These are phyloP conservation scores for Bidens hawaiensis DNA, from an alignment of 140 eudicot genomes.

Conservation along the genomic window DNA sequence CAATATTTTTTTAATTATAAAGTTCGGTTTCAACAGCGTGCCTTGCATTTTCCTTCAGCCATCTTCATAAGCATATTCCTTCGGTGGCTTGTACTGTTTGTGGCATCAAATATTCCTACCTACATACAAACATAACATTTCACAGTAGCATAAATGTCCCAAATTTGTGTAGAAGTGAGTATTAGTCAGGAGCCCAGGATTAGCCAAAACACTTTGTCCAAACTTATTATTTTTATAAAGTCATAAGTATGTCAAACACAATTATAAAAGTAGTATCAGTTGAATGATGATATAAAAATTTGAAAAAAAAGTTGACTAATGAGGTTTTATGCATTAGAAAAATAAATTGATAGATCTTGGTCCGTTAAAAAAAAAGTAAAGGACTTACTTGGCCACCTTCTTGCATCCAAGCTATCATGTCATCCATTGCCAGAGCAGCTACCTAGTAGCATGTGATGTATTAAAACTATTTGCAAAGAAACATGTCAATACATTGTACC, in stretches of 20 bases:
- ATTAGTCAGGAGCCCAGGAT: not conserved
- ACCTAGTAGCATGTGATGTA: constrained; percentile 88
- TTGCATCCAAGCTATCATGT: constrained; percentile 98
- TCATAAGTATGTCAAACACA: not conserved
- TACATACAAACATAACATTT: constrained; percentile 24
- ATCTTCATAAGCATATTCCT: constrained; percentile 98
- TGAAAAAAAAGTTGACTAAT: too few relatives aligned
- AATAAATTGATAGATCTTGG: too few relatives aligned
- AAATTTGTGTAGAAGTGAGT: not conserved
- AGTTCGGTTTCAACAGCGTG: constrained; percentile 7
- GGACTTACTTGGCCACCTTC: constrained; percentile 97
- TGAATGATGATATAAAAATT: too few relatives aligned
- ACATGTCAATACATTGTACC: constrained; percentile 41
- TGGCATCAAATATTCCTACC: constrained; percentile 99
- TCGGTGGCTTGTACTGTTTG: constrained; percentile 81
- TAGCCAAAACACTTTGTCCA: not conserved
- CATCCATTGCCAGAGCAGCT: constrained; percentile 99
- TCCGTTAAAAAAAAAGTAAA: not conserved
- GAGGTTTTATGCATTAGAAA: too few relatives aligned
- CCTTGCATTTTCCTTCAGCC: constrained; percentile 99
- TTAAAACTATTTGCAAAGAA: constrained; percentile 72
- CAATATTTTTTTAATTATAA: not conserved
- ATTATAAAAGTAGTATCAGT: too few relatives aligned
- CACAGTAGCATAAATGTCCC: not conserved
- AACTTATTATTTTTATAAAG: not conserved